phyloP scores from a whole-genome alignment of 371 early-diverging fungal species.

The Mucor irregularis region DNA sequence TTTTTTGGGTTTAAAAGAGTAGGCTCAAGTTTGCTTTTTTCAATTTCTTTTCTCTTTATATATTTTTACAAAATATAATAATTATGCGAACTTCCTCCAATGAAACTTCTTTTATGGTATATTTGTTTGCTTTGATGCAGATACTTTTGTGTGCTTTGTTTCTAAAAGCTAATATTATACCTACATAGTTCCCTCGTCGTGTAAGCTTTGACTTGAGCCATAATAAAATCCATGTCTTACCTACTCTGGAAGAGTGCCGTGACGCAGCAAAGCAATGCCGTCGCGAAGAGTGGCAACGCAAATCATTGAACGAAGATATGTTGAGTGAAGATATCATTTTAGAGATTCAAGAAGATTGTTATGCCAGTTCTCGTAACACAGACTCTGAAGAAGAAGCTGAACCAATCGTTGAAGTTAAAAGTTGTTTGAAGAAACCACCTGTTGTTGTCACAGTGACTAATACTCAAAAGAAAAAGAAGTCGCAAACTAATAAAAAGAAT shows the following conservation, averaged over 20 bases:
- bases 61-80: conserved; percentile 1
- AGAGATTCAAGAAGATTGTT: conserved; percentile 38
- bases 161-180: too few relatives aligned
- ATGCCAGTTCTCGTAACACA: conserved; percentile 7
- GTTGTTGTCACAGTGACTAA: not conserved
- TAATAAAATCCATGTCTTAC: conserved; percentile 43
- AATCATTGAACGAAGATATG: conserved; percentile 35
- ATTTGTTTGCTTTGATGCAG: too few relatives aligned
- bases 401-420: conserved; percentile 6
- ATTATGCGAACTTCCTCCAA: conserved; percentile 13
- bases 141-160: too few relatives aligned
- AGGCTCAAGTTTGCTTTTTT: too few relatives aligned
- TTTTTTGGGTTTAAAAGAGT: too few relatives aligned
- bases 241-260: conserved; percentile 37
- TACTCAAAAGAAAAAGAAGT: not conserved
- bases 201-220: conserved; percentile 51
- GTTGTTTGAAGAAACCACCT: conserved; percentile 28
- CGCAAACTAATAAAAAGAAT: conserved; percentile 4
- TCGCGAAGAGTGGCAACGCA: conserved; percentile 40
- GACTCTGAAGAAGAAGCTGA: conserved; percentile 7
- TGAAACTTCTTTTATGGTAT: not conserved
- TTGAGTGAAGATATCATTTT: conserved; percentile 41
- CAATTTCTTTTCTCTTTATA: not conserved
- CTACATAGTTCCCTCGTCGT: conserved; percentile 23
- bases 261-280: conserved; percentile 28